Evolutionary conservation across 2,329 filamentous ascomycete genomes (phyloP).

Genomic region (Falciphora oryzae): DNA sequence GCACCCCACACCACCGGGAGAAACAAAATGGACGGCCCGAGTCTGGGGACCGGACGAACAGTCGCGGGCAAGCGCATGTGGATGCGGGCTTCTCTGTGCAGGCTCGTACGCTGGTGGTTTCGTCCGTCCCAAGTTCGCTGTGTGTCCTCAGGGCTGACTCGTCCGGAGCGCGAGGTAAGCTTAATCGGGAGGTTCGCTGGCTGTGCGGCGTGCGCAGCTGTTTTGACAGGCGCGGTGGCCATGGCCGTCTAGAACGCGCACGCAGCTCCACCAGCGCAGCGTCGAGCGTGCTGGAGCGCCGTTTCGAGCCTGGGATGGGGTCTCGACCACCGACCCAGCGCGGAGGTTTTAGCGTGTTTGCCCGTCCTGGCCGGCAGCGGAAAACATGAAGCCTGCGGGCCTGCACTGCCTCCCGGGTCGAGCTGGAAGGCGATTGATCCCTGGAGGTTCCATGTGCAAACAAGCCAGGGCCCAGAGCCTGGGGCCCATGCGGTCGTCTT

Average conservation of each 20-base stretch:
- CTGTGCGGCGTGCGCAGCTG: too few species aligned
- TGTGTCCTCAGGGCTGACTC: too few species aligned
- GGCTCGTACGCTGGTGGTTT: too few species aligned
- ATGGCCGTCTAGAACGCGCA: too few species aligned
- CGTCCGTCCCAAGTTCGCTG: too few species aligned
- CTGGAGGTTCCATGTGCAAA: not conserved
- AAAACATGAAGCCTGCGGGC: not conserved
- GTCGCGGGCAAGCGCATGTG: too few species aligned
- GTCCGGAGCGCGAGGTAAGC: not conserved
- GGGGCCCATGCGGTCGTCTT: too few species aligned
- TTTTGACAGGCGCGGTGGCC: too few species aligned
- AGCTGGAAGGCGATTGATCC: not conserved
- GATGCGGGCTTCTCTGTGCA: too few species aligned
- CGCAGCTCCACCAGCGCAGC: too few species aligned
- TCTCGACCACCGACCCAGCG: too few species aligned
- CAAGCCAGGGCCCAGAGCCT: not conserved
- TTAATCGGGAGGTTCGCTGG: not conserved
- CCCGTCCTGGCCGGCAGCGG: too few species aligned
- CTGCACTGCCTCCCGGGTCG: not conserved
- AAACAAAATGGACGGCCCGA: not conserved
- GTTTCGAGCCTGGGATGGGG: not conserved
- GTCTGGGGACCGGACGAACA: not conserved
- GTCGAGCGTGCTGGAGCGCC: not conserved
- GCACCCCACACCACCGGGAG: not conserved
- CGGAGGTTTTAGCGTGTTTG: not conserved